Evolutionary conservation across 371 early-diverging fungal species (phyloP).

Genomic region (Rhizomucor miehei): DNA sequence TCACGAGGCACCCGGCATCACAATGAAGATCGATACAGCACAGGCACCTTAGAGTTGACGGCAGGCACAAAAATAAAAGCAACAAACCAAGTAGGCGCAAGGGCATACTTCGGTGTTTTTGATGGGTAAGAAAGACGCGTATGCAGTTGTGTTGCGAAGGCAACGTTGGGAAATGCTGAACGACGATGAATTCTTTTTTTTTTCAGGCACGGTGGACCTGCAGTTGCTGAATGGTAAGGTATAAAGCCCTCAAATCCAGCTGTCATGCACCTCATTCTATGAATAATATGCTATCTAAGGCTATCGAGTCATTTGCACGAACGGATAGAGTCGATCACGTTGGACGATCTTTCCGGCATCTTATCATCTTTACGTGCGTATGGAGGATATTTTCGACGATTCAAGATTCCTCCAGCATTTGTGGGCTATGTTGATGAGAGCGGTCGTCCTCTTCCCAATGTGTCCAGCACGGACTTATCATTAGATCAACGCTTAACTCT

Average conservation of each 20-base stretch:
- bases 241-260: not conserved
- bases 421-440: constrained; percentile 23
- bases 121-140: constrained; percentile 38
- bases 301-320: constrained; percentile 40
- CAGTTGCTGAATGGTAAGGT: constrained; percentile 43
- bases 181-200: not conserved
- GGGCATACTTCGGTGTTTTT: constrained; percentile 52
- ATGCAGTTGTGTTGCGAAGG: no score
- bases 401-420: constrained; percentile 29
- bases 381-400: constrained; percentile 46
- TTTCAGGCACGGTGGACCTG: constrained; percentile 42
- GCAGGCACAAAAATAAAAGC: constrained; percentile 4
- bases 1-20: constrained; percentile 45
- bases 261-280: not conserved
- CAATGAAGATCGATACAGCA: constrained; percentile 46
- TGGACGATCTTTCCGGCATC: constrained; percentile 33
- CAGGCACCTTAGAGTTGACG: constrained; percentile 36
- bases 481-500: constrained; percentile 57
- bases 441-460: constrained; percentile 10
- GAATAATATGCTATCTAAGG: constrained; percentile 9
- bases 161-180: no score
- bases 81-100: constrained; percentile 32
- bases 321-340: constrained; percentile 32
- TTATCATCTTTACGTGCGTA: constrained; percentile 28
- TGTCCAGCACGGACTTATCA: constrained; percentile 27